A percentile compares a stretch with the other conserved stretches of the same genome.
Conservation (phyloP, 768 basidiomycete species). For the Thelephora aurantiotincta region DNA sequence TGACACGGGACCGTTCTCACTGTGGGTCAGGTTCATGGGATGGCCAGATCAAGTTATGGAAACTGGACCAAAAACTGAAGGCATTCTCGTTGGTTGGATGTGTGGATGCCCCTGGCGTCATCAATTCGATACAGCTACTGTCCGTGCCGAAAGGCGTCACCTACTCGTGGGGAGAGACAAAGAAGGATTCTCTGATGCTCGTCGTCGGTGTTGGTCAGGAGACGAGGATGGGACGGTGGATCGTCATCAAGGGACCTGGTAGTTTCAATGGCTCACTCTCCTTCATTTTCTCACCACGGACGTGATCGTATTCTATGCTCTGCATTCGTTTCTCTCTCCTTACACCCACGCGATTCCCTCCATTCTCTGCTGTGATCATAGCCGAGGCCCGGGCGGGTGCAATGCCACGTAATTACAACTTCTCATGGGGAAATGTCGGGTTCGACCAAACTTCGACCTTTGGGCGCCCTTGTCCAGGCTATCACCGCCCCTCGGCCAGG, state of each 20-base stretch:
- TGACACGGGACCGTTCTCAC: neutral
- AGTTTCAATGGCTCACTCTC: conserved; percentile 63
- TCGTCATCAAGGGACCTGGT: conserved; percentile 55
- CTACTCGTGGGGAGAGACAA: conserved; percentile 14
- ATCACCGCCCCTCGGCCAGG: no score
- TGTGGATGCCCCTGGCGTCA: conserved; percentile 57
- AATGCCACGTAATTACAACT: no score
- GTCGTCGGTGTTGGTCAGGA: conserved; percentile 81
- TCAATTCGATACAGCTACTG: conserved; percentile 84
- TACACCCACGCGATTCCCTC: no score
- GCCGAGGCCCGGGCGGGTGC: no score
- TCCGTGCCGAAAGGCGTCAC: conserved; percentile 28
- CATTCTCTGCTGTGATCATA: no score
- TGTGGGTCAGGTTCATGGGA: conserved; percentile 76
- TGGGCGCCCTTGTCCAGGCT: no score
- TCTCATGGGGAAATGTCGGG: no score
- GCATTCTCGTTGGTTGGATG: conserved; percentile 58
- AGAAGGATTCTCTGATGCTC: conserved; percentile 30
- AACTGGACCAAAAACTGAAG: conserved; percentile 64
- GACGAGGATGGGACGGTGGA: conserved; percentile 82
- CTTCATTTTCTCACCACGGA: conserved; percentile 36
- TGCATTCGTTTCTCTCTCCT: neutral
- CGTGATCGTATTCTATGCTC: conserved; percentile 3
- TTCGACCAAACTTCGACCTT: no score
- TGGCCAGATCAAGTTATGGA: conserved; percentile 82